Base-by-base conservation (phyloP, 2,329 filamentous ascomycete genomes). In the Talaromyces sp. region DNA sequence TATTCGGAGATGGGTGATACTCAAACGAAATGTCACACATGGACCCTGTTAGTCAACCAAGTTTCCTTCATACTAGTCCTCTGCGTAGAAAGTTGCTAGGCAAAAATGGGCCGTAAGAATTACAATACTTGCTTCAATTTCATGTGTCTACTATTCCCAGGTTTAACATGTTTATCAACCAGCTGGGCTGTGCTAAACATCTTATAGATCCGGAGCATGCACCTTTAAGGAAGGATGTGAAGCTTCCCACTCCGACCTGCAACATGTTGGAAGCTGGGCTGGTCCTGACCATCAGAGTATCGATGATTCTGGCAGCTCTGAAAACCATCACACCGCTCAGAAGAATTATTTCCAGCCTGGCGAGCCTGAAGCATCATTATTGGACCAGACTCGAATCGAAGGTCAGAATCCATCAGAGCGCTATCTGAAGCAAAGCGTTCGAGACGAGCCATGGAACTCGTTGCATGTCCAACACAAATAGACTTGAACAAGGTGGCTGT, bases 401-500 rank as follows among this genome's bases (percentile, higher is more conserved):
- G 52, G n/a, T 37, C 33, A 56, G 10, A 19, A 4, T 13, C 31
- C 33, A 15, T 22, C n/a, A 19, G 52, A 25, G n/a, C 52, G 33
- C 22, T 37, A 56, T 19, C n/a, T 39, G 13, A 37, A 39, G 52
- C 52, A 56, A 56, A 56, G 52, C 52, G n/a, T 25, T 56, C 52
- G 52, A 39, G 52, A 56, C n/a, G 52, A 56, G 52, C 52, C 52
- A 25, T 56, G 33, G 52, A 56, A 56, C 33, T 37, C 33, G 33
- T 22, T 56, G 11, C 33, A 22, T 25, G n/a, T 37, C 19, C 52
- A 22, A 22, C n/a, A 15, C 11, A 22, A 56, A 6, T 11, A 56
- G n/a, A 15, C 33, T 15, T 56, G 52, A 37, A 9, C 31, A 37
- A 25, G 52, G 17, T 52, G 31, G 33, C 31, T 56, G 50, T 37